Evolutionary conservation across 2,329 filamentous ascomycete genomes (phyloP).

Genomic region (Sclerotinia nivalis): DNA sequence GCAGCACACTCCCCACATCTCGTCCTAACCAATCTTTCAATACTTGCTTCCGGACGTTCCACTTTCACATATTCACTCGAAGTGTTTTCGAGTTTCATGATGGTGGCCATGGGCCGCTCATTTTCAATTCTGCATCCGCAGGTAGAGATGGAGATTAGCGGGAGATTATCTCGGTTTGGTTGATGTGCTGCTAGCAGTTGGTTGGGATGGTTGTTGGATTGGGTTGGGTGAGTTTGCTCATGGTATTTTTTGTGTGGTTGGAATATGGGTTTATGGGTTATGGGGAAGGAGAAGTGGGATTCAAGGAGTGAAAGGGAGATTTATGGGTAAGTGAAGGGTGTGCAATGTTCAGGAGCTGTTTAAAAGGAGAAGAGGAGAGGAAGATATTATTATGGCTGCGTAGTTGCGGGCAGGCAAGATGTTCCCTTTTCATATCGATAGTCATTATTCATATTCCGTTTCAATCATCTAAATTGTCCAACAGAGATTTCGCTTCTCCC

Average conservation of each 20-base stretch:
- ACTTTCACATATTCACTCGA: not conserved
- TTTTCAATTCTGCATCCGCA: not conserved
- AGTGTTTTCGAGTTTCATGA: not conserved
- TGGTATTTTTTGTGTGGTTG: not conserved
- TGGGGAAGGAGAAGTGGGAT: not conserved
- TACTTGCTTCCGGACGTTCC: not conserved
- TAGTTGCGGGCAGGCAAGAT: not conserved
- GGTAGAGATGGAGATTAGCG: not conserved
- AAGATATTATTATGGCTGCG: not conserved
- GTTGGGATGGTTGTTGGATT: not conserved
- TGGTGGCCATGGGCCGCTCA: not conserved
- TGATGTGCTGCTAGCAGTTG: not conserved
- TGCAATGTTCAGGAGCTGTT: not conserved
- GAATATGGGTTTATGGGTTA: too few relatives aligned
- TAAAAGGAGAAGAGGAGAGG: not conserved
- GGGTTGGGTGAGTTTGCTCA: not conserved
- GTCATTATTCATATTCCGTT: not conserved
- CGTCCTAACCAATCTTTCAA: not conserved
- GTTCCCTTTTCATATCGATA: not conserved
- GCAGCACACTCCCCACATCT: not conserved
- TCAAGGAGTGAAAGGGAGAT: not conserved
- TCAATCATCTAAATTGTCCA: not conserved
- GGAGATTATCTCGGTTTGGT: not conserved
- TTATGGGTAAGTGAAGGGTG: not conserved
- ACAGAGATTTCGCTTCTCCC: not conserved